phyloP scores from a whole-genome alignment of 163 green algal genomes.

The Scenedesmus sp. region DNA sequence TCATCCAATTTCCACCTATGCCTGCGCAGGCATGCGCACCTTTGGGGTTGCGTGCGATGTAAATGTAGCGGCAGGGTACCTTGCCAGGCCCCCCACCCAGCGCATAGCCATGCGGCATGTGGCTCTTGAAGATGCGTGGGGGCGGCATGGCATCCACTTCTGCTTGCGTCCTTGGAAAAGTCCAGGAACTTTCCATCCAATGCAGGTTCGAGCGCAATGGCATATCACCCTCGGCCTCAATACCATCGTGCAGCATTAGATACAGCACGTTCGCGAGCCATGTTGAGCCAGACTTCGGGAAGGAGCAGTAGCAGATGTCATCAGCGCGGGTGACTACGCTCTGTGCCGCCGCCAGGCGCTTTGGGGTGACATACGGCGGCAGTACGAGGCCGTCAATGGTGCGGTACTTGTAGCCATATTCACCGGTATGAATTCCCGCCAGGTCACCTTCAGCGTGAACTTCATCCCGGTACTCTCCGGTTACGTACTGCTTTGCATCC shows the following conservation, averaged over 20 bases:
- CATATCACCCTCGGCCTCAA: not conserved
- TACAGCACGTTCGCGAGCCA: not conserved
- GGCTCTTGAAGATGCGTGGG: not conserved
- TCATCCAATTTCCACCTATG: too few species aligned
- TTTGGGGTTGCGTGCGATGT: not conserved
- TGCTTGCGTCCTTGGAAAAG: not conserved
- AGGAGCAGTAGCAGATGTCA: not conserved
- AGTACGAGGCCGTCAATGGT: not conserved
- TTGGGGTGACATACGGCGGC: not conserved
- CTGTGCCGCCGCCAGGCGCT: not conserved
- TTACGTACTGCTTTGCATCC: not conserved
- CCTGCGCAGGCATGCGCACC: not conserved
- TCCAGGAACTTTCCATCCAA: not conserved
- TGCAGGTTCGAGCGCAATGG: not conserved
- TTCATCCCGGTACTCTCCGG: not conserved
- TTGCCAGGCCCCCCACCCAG: not conserved
- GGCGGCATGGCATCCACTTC: not conserved
- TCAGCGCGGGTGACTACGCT: not conserved
- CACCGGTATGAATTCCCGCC: not conserved
- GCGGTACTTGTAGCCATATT: not conserved
- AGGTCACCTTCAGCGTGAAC: not conserved
- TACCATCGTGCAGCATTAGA: not conserved
- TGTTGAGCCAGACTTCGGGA: not conserved
- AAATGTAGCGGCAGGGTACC: not conserved
- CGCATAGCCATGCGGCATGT: not conserved